Conservation (phyloP, 2,329 filamentous ascomycete genomes). For the Zasmidium citrigriseum region DNA sequence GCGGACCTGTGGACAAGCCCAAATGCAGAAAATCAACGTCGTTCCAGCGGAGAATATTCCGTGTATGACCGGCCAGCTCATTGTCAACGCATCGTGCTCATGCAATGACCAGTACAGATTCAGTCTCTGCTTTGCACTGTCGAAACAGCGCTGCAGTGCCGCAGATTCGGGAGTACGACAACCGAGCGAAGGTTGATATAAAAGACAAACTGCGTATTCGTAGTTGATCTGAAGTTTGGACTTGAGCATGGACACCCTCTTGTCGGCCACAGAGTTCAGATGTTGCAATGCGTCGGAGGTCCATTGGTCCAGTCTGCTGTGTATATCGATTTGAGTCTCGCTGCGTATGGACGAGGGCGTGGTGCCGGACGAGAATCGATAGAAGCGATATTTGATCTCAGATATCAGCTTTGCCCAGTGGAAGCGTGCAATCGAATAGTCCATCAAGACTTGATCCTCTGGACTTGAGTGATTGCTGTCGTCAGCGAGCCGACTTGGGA, state of each 20-base stretch:
- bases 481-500: not conserved
- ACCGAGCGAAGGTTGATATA: not conserved
- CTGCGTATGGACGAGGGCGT: not conserved
- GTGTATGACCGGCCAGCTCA: not conserved
- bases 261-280: not conserved
- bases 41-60: not conserved
- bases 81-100: not conserved
- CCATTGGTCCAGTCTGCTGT: not conserved
- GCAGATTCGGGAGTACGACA: not conserved
- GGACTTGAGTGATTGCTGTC: not conserved
- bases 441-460: constrained; percentile 5
- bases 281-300: not conserved
- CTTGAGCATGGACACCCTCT: not conserved
- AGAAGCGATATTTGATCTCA: constrained; percentile 8
- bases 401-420: constrained; percentile 8
- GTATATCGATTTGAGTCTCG: not conserved
- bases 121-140: not conserved
- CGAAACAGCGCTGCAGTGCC: not conserved
- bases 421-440: constrained; percentile 6
- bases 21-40: not conserved
- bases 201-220: not conserved
- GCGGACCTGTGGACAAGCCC: not conserved
- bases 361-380: not conserved
- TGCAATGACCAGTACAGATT: not conserved
- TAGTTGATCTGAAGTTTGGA: not conserved